A percentile compares a stretch with the other conserved stretches of the same genome.
Evolutionary conservation across 2,329 filamentous ascomycete species (phyloP).

Genomic region (Boeremia exigua): DNA sequence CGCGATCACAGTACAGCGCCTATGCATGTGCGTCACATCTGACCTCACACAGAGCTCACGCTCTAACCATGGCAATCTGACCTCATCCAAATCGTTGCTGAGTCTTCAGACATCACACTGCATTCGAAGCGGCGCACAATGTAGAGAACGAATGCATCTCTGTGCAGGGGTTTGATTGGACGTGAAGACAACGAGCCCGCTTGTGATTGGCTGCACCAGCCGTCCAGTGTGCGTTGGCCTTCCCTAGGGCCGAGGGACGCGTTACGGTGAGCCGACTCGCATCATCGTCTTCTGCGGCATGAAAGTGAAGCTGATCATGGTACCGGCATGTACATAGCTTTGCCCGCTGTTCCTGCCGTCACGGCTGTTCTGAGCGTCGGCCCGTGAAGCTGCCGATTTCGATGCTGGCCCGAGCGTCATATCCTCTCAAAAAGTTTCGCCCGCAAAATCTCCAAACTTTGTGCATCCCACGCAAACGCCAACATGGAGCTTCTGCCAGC

Average conservation of each 20-base stretch:
- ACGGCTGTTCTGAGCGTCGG: not conserved
- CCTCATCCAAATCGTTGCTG: not conserved
- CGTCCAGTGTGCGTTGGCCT: slow-evolving; percentile 43
- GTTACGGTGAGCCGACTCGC: slow-evolving; percentile 29
- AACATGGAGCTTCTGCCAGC: slow-evolving; percentile 46
- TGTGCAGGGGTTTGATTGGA: not conserved
- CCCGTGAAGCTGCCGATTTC: slow-evolving; percentile 23
- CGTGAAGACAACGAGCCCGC: not conserved
- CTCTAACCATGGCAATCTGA: slow-evolving; percentile 4
- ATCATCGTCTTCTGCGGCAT: slow-evolving; percentile 25
- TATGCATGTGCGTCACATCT: slow-evolving; percentile 13
- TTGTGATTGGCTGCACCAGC: slow-evolving; percentile 30
- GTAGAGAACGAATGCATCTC: not conserved
- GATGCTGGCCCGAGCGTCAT: slow-evolving; percentile 25
- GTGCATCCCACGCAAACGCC: slow-evolving; percentile 35
- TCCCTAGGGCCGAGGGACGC: slow-evolving; percentile 14
- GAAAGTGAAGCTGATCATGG: slow-evolving; percentile 32
- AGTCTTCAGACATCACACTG: slow-evolving; percentile 6
- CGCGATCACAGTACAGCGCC: slow-evolving; percentile 13
- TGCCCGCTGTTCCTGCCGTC: not conserved
- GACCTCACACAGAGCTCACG: slow-evolving; percentile 9
- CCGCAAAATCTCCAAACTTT: slow-evolving; percentile 30
- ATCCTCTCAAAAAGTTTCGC: slow-evolving; percentile 32
- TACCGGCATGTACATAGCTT: not conserved
- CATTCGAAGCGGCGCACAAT: not conserved